Evolutionary conservation across 2,329 filamentous ascomycete species (phyloP).

Genomic region (Beauveria sp.): DNA sequence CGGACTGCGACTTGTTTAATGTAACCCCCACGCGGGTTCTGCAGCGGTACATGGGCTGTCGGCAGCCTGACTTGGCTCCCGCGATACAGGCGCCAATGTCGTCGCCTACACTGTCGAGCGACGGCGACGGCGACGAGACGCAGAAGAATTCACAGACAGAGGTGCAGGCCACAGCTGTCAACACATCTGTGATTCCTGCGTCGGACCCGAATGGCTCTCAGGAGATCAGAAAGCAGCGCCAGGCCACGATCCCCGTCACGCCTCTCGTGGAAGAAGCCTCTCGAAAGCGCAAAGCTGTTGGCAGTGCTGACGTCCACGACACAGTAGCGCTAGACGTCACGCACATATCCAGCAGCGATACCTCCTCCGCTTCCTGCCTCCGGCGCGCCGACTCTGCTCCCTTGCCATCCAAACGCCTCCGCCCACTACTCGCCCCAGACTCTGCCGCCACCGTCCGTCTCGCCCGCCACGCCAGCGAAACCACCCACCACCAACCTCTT

Average conservation of each 20-base stretch:
- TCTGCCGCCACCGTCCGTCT: constrained; percentile 13
- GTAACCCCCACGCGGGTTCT: constrained; percentile 43
- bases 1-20: constrained; percentile 20
- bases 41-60: constrained; percentile 37
- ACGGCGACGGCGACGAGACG: not conserved
- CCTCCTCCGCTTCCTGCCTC: constrained; percentile 14
- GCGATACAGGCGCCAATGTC: constrained; percentile 17
- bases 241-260: constrained; percentile 2
- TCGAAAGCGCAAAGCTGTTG: constrained; percentile 2
- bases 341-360: constrained; percentile 21
- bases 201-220: not conserved
- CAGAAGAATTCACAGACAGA: not conserved
- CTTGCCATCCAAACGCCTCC: constrained; percentile 21
- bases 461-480: constrained; percentile 24
- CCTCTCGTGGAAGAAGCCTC: not conserved
- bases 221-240: not conserved
- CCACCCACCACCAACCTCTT: constrained; percentile 3
- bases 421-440: constrained; percentile 12
- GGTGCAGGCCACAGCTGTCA: not conserved
- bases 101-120: not conserved
- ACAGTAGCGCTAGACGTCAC: constrained; percentile 20
- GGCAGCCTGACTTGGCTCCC: constrained; percentile 21
- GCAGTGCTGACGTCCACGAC: constrained; percentile 11
- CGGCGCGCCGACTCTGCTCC: constrained; percentile 25
- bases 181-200: not conserved